Evolutionary conservation across 2,329 filamentous ascomycete species (phyloP).

Genomic region (Alternaria brassicicola): DNA sequence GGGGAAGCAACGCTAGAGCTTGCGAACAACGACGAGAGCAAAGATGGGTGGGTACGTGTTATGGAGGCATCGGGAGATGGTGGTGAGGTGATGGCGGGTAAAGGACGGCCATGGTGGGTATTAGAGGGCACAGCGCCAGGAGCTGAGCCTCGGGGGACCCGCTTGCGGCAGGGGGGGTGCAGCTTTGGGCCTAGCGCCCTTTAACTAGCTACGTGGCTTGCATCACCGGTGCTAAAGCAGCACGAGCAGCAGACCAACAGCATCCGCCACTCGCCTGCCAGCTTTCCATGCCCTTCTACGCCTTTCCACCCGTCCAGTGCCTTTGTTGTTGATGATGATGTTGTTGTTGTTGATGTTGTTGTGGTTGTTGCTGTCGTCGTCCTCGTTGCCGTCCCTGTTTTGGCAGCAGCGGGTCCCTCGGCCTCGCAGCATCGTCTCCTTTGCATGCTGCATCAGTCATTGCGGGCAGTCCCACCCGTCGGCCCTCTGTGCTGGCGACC

Average conservation of each 20-base stretch:
- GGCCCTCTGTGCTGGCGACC: background rate
- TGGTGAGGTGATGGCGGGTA: constrained; percentile 33
- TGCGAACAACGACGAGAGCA: constrained; percentile 35
- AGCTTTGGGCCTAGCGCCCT: background rate
- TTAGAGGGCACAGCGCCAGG: constrained; percentile 18
- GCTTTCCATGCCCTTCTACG: constrained; percentile 19
- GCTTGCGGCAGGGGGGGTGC: constrained; percentile 12
- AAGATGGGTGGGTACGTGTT: constrained; percentile 31
- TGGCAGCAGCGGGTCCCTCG: background rate
- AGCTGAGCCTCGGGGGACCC: constrained; percentile 13
- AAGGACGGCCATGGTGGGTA: constrained; percentile 23
- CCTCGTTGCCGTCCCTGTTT: no score
- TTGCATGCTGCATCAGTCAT: background rate
- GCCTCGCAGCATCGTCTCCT: background rate
- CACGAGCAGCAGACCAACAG: constrained; percentile 15
- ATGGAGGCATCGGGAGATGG: constrained; percentile 38
- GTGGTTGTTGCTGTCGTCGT: no score
- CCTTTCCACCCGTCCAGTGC: constrained; percentile 24
- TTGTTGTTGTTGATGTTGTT: no score
- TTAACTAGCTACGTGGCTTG: constrained; percentile 14
- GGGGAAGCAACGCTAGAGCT: constrained; percentile 33
- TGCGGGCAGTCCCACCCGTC: background rate
- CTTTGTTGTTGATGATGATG: no score
- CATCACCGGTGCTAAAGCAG: constrained; percentile 20
- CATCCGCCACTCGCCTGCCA: constrained; percentile 20